A percentile compares a stretch with the other conserved stretches of the same genome.
Conservation (phyloP, 140 eudicot species). For the Bidens hawaiensis region DNA sequence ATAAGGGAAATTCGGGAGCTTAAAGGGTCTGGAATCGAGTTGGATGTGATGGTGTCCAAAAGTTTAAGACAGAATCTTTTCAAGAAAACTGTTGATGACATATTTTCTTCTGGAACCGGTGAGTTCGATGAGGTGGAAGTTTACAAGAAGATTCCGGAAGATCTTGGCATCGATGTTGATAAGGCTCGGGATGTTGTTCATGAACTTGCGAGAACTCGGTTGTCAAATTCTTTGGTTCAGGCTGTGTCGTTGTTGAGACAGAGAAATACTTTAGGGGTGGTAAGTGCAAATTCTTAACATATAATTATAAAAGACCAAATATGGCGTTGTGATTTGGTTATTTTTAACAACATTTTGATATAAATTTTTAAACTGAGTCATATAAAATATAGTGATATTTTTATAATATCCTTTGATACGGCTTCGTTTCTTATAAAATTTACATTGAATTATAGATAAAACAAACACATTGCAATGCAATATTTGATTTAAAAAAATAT, state of each 20-base stretch:
- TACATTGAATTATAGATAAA: too few relatives aligned
- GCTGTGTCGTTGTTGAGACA: slow-evolving; percentile 82
- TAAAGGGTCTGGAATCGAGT: slow-evolving; percentile 69
- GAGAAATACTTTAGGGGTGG: slow-evolving; percentile 81
- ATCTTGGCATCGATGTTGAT: slow-evolving; percentile 58
- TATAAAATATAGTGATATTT: too few relatives aligned
- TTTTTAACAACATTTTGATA: too few relatives aligned
- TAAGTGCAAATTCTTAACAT: slow-evolving; percentile 32
- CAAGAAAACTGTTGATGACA: slow-evolving; percentile 67
- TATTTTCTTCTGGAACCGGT: slow-evolving; percentile 92
- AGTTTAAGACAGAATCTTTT: slow-evolving; percentile 65
- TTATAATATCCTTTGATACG: too few relatives aligned
- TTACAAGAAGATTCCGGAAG: slow-evolving; percentile 77
- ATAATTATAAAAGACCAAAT: too few relatives aligned
- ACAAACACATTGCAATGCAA: too few relatives aligned
- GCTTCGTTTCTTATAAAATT: too few relatives aligned
- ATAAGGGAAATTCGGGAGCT: slow-evolving; percentile 79
- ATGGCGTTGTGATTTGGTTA: too few relatives aligned
- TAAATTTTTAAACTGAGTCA: too few relatives aligned
- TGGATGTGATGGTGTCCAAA: slow-evolving; percentile 66
- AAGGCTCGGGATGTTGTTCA: slow-evolving; percentile 73
- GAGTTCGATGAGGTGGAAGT: slow-evolving; percentile 90
- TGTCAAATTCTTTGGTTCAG: slow-evolving; percentile 66
- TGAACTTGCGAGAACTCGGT: slow-evolving; percentile 65
- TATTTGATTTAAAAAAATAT: too few relatives aligned